Evolutionary conservation across 441 rosid species (phyloP).

Genomic region (Rhodomyrtus psidioides): DNA sequence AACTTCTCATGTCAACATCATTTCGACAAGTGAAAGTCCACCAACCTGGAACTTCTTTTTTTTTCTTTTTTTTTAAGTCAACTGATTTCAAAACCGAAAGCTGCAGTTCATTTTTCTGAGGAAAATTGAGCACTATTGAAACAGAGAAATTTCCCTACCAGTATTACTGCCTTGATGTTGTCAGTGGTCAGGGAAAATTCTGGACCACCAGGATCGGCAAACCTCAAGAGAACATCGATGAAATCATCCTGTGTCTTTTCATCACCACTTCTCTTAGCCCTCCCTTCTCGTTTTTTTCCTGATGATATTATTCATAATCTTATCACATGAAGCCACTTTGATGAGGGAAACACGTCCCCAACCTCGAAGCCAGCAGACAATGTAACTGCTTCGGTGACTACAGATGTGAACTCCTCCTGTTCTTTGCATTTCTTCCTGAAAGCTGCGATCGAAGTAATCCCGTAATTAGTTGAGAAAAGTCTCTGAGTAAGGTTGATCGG

Average conservation of each 20-base stretch:
- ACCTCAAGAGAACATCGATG: slow-evolving; percentile 17
- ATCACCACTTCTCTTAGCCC: neutral
- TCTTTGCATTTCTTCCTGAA: slow-evolving; percentile 6
- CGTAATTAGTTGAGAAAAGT: neutral
- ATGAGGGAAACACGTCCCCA: slow-evolving; percentile 18
- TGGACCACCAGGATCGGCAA: neutral
- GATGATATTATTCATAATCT: slow-evolving; percentile 9
- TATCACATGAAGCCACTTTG: slow-evolving; percentile 2
- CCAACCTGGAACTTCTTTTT: too few species aligned
- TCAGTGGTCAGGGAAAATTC: neutral
- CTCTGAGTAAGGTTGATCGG: slow-evolving; percentile 11
- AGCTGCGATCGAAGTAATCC: slow-evolving; percentile 1
- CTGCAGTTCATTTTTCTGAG: too few species aligned
- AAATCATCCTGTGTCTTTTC: slow-evolving; percentile 2
- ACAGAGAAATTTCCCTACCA: neutral
- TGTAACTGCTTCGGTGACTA: neutral
- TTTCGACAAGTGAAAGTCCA: too few species aligned
- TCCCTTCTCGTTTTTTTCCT: neutral
- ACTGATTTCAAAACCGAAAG: too few species aligned
- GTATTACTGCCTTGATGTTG: slow-evolving; percentile 17
- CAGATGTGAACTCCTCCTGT: slow-evolving; percentile 8
- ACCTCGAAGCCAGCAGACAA: slow-evolving; percentile 6
- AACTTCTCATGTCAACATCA: neutral
- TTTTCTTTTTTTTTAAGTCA: too few species aligned
- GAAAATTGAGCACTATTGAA: neutral